Evolutionary conservation across 2,329 filamentous ascomycete species (phyloP), one percentile per base, ranked within the genome.

Genomic region (Aspergillus eucalypticola): DNA sequence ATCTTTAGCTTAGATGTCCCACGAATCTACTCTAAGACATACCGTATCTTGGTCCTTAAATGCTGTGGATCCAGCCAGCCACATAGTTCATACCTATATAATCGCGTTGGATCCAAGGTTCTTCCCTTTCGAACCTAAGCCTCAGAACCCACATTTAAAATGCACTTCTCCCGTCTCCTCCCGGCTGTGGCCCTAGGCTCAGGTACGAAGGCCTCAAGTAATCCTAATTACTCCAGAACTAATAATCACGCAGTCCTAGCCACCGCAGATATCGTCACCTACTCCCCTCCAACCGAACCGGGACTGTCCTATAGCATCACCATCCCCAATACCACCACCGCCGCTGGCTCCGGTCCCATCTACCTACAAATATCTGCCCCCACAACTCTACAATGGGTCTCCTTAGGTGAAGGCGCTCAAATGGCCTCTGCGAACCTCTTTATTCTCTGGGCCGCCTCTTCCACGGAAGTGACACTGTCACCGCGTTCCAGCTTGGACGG

Each of bases 221-320:
- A 11, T 13, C 10, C 10, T 2, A 4, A 44, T 21, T 1, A 23
- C 5, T 13, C 19, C 41, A 23, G 8, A 7, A 7, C 11, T 44
- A 44, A 44, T 5, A 44, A 23, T 23, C 8, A 13, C 3, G 4
- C 35, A 52, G 27, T 17, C 4, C 25, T 35, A 23, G 32, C n/a
- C 3, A 52, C 49, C 19, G 27, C 49, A 17, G 32, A 29, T 7
- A 35, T 52, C n/a, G 25, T 35, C 27, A 52, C 25, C 13, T 52
- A 52, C 27, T 35, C 25, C 27, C 49, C 49, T 25, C 51, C 50
- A n/a, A 52, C 25, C n/a, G 3, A 13, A 11, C 32, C 51, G 5
- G 15, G 17, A 21, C 51, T 53, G 15, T 39, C 35, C 35, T 53
- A 53, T 35, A 53, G 51, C 51, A 17, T 53, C 51, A 53, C 51